Evolutionary conservation across 139 green algal genomes (phyloP).

Genomic region (Dunaliella sp.): DNA sequence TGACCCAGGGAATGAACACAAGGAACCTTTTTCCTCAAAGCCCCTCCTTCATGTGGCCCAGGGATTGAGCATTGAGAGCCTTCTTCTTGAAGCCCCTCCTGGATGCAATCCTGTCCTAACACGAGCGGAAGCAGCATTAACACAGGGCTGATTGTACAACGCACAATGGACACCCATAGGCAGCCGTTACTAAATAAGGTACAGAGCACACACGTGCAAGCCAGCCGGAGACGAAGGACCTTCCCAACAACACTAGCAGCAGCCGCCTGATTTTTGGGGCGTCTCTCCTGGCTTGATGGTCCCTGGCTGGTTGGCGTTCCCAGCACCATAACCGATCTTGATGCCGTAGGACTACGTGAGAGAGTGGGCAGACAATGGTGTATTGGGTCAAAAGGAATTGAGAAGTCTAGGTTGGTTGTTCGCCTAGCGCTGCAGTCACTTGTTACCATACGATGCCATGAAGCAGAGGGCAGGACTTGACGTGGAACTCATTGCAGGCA

Average conservation of each 20-base stretch:
- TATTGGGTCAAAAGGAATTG: neutral
- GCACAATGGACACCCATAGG: too few species aligned
- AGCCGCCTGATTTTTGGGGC: slow-evolving; percentile 37
- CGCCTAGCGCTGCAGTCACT: too few species aligned
- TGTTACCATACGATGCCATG: too few species aligned
- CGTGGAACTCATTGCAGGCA: too few species aligned
- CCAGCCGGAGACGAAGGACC: neutral
- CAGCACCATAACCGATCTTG: slow-evolving; percentile 93
- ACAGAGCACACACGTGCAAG: too few species aligned
- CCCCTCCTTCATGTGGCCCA: too few species aligned
- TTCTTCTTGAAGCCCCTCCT: neutral
- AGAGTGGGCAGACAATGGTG: neutral
- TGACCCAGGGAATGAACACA: too few species aligned
- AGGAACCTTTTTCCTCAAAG: too few species aligned
- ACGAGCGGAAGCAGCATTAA: too few species aligned
- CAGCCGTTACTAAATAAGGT: neutral
- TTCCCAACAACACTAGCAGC: slow-evolving; percentile 37
- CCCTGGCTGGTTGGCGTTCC: slow-evolving; percentile 30
- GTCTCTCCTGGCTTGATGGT: slow-evolving; percentile 52
- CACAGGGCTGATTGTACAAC: too few species aligned
- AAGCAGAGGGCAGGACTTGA: neutral
- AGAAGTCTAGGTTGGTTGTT: too few species aligned
- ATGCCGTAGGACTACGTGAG: slow-evolving; percentile 87
- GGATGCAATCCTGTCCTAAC: neutral
- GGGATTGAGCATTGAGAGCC: too few species aligned